Evolutionary conservation across 78 protist genomes (phyloP).

Genomic region (Mastigamoeba balamuthi): DNA sequence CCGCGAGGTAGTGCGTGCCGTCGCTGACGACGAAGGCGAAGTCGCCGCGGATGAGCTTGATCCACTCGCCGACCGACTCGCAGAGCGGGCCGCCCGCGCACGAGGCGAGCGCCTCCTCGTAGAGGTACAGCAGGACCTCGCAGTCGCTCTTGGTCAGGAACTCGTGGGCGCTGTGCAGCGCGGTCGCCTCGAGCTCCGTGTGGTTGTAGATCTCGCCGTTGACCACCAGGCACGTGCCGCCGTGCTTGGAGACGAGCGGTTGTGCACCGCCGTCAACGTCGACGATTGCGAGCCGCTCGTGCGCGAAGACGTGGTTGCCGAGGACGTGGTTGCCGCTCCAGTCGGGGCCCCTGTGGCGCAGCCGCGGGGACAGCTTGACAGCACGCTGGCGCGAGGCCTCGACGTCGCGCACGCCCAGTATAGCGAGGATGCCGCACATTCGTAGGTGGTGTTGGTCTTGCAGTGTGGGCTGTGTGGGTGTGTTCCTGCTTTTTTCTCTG

Average conservation of each 20-base stretch:
- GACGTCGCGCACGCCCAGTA: constrained; percentile 27
- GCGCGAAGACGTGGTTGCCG: constrained; percentile 38
- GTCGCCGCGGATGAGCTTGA: constrained; percentile 51
- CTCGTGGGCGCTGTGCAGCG: constrained; percentile 7
- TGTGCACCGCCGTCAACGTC: constrained; percentile 70
- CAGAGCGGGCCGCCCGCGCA: too few relatives aligned
- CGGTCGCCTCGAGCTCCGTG: constrained; percentile 10
- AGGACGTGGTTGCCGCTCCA: constrained; percentile 54
- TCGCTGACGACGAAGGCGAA: constrained; percentile 70
- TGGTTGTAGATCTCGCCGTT: constrained; percentile 90
- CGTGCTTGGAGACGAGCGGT: constrained; percentile 49
- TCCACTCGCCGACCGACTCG: constrained; percentile 36
- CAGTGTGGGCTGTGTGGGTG: too few relatives aligned
- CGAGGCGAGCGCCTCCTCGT: background rate
- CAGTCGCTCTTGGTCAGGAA: constrained; percentile 68
- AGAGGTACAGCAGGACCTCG: constrained; percentile 63
- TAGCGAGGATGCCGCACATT: constrained; percentile 67
- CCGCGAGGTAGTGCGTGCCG: constrained; percentile 38
- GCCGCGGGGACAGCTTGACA: constrained; percentile 29
- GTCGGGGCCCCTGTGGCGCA: constrained; percentile 84
- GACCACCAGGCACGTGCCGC: constrained; percentile 35
- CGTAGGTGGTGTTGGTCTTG: too few relatives aligned
- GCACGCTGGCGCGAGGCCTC: constrained; percentile 18
- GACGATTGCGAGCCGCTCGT: constrained; percentile 73
- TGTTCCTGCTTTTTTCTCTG: too few relatives aligned